Conservation (phyloP, 805 yeast genomes). For the Ogataea degrootiae region DNA sequence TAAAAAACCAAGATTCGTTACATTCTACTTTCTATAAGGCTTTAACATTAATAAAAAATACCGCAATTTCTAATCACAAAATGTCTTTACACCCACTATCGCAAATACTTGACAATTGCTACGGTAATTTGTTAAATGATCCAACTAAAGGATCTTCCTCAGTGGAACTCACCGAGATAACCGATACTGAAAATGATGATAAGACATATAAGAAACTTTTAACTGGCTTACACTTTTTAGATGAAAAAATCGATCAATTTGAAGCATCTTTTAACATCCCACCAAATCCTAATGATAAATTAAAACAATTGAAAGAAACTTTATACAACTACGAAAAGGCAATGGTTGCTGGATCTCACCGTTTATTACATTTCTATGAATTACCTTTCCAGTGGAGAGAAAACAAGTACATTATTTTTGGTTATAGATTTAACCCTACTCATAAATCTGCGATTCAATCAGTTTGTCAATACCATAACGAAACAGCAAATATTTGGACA, state of each 20-base stretch:
- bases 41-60: constrained; percentile 18
- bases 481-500: constrained; percentile 90
- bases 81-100: constrained; percentile 24
- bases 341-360: constrained; percentile 32
- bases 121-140: constrained; percentile 18
- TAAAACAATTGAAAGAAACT: constrained; percentile 29
- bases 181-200: constrained; percentile 6
- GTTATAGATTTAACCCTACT: constrained; percentile 75
- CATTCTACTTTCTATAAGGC: constrained; percentile 23
- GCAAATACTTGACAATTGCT: constrained; percentile 27
- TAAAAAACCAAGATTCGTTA: constrained; percentile 10
- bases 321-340: constrained; percentile 47
- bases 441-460: constrained; percentile 58
- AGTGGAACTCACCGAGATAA: not conserved
- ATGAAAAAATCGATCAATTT: constrained; percentile 36
- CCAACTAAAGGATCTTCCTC: not conserved
- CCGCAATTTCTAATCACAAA: constrained; percentile 21
- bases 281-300: constrained; percentile 23
- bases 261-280: constrained; percentile 31
- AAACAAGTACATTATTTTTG: constrained; percentile 76
- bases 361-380: constrained; percentile 75
- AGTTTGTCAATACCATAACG: constrained; percentile 70
- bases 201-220: constrained; percentile 28
- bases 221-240: constrained; percentile 34
- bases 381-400: constrained; percentile 92